These are phyloP conservation scores for Begonia fuchsioides DNA, from an alignment of 306 rosid species.

Conservation along the genomic window DNA sequence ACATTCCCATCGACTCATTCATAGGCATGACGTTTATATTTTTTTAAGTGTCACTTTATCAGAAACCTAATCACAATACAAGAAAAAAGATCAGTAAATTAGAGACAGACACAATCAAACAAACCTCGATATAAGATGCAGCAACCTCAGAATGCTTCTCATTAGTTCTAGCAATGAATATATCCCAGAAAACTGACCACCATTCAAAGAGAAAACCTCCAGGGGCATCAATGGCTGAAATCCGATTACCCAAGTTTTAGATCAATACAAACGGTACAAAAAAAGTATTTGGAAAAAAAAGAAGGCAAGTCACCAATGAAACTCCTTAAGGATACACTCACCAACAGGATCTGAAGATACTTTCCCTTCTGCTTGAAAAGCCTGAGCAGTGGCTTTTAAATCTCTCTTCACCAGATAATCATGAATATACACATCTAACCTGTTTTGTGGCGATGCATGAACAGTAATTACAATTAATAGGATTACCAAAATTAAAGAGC, in stretches of 20 bases:
- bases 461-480: background rate
- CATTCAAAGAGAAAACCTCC: constrained; percentile 97
- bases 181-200: constrained; percentile 99
- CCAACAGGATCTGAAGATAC: constrained; percentile 99
- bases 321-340: constrained; percentile 22
- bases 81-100: too few species aligned
- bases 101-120: constrained; percentile 8
- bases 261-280: constrained; percentile 6
- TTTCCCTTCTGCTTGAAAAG: constrained; percentile 95
- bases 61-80: too few species aligned
- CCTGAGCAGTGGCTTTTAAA: constrained; percentile 93
- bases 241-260: constrained; percentile 14
- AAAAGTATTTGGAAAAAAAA: background rate
- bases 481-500: too few species aligned
- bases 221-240: constrained; percentile 95
- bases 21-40: too few species aligned
- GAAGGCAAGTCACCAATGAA: background rate
- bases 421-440: constrained; percentile 96
- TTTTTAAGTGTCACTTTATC: too few species aligned
- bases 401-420: constrained; percentile 93
- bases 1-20: too few species aligned
- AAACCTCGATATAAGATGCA: constrained; percentile 93
- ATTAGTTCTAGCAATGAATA: constrained; percentile 93
- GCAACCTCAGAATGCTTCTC: constrained; percentile 99
- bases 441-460: constrained; percentile 22